Evolutionary conservation across 106 monocot species (phyloP).

Genomic region (Apostasia ramifera): DNA sequence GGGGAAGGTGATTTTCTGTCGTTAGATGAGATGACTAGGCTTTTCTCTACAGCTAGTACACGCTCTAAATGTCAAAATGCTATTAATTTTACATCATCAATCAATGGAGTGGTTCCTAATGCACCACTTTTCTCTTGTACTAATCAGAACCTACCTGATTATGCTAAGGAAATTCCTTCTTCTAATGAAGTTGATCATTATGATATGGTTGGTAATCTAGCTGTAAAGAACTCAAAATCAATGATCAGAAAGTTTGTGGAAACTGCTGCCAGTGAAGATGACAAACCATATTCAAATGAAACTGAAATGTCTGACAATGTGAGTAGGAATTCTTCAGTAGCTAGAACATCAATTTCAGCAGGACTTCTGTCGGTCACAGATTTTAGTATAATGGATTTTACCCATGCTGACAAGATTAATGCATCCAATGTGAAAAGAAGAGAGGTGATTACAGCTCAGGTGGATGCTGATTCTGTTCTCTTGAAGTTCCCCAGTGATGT

Average conservation of each 20-base stretch:
- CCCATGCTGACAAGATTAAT: neutral
- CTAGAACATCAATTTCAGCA: neutral
- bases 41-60: conserved; percentile 28
- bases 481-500: conserved; percentile 2
- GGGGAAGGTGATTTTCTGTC: conserved; percentile 70
- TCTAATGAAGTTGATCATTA: conserved; percentile 10
- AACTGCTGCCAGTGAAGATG: conserved; percentile 5
- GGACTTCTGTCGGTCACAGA: neutral
- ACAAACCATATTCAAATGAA: conserved; percentile 12
- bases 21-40: conserved; percentile 44
- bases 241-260: conserved; percentile 1
- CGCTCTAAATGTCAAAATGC: conserved; percentile 9
- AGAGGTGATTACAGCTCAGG: conserved; percentile 5
- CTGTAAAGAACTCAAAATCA: neutral
- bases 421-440: neutral
- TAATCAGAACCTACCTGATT: neutral
- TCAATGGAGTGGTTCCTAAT: conserved; percentile 17
- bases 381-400: neutral
- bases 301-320: neutral
- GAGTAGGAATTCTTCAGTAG: neutral
- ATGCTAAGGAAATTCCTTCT: neutral
- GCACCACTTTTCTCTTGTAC: conserved; percentile 2
- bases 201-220: conserved; percentile 2
- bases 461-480: conserved; percentile 3
- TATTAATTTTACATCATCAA: conserved; percentile 25